Conservation (phyloP, 768 basidiomycete species). For the Tricholoma sp. region DNA sequence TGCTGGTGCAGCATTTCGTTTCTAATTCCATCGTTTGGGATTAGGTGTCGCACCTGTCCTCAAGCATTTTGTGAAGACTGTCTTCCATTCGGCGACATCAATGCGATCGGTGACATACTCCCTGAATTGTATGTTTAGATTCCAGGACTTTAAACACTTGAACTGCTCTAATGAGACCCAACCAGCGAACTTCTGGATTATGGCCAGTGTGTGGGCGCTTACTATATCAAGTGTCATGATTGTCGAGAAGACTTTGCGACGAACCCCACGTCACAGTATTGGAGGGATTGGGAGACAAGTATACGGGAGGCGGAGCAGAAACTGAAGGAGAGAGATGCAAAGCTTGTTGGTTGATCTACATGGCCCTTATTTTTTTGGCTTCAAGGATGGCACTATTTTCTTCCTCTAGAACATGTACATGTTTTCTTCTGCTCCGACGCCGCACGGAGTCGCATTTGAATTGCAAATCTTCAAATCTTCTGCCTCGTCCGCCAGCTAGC, state of each 20-base stretch:
- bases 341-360: background rate
- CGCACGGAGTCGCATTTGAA: too few species aligned
- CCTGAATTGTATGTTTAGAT: slow-evolving; percentile 49
- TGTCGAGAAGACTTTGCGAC: slow-evolving; percentile 34
- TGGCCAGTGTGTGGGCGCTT: slow-evolving; percentile 29
- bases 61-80: slow-evolving; percentile 61
- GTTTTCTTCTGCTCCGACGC: too few species aligned
- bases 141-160: background rate
- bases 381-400: background rate
- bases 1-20: too few species aligned
- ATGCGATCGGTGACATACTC: slow-evolving; percentile 46
- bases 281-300: slow-evolving; percentile 42
- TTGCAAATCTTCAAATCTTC: too few species aligned
- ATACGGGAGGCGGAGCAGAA: slow-evolving; percentile 31
- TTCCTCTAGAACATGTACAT: too few species aligned
- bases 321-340: slow-evolving; percentile 16
- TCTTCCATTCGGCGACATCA: slow-evolving; percentile 43
- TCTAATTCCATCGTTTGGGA: background rate
- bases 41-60: slow-evolving; percentile 55
- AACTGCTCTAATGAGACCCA: background rate
- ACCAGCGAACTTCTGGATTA: slow-evolving; percentile 37
- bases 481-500: too few species aligned
- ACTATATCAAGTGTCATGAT: slow-evolving; percentile 47
- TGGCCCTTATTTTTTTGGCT: background rate
- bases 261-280: slow-evolving; percentile 23